Conservation (phyloP, 768 basidiomycete genomes). For the Phlebiopsis flavidoalba region DNA sequence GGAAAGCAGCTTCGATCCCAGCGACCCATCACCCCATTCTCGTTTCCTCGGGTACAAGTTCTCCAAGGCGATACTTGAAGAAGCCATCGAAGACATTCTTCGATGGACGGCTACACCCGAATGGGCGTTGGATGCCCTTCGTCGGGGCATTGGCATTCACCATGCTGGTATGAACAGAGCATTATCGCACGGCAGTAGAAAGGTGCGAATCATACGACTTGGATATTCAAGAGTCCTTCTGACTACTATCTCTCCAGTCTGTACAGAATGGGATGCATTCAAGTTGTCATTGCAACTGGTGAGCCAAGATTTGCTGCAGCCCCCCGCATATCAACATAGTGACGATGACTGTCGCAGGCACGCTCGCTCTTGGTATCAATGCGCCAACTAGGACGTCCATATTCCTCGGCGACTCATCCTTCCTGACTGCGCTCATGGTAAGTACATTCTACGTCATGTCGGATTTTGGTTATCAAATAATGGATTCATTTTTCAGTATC, state of each 20-base stretch:
- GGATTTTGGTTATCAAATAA: neutral
- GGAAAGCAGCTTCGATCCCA: conserved; percentile 54
- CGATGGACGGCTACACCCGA: conserved; percentile 27
- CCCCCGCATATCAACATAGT: neutral
- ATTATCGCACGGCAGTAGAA: conserved; percentile 54
- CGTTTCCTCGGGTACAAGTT: conserved; percentile 44
- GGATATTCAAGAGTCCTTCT: neutral
- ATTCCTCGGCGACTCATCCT: conserved; percentile 61
- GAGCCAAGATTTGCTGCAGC: too few relatives aligned
- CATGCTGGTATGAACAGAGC: conserved; percentile 66
- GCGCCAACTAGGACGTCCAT: conserved; percentile 64
- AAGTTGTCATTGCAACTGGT: conserved; percentile 67
- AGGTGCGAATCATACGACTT: conserved; percentile 30
- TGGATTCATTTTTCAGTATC: conserved; percentile 40
- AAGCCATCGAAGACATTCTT: conserved; percentile 37
- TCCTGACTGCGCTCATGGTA: conserved; percentile 55
- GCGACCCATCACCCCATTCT: conserved; percentile 56
- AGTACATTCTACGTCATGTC: conserved; percentile 7
- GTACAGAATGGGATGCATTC: conserved; percentile 58
- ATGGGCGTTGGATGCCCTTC: conserved; percentile 46
- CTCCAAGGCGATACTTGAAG: conserved; percentile 41
- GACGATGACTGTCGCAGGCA: conserved; percentile 33
- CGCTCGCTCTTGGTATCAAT: conserved; percentile 71
- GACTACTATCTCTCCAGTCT: conserved; percentile 30
- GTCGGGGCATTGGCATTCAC: conserved; percentile 63